Percentiles rank a stretch among this genome's conserved stretches.
Evolutionary conservation across 192 early-diverging fungal species (phyloP).

Genomic region (Helicostylum pulchrum): DNA sequence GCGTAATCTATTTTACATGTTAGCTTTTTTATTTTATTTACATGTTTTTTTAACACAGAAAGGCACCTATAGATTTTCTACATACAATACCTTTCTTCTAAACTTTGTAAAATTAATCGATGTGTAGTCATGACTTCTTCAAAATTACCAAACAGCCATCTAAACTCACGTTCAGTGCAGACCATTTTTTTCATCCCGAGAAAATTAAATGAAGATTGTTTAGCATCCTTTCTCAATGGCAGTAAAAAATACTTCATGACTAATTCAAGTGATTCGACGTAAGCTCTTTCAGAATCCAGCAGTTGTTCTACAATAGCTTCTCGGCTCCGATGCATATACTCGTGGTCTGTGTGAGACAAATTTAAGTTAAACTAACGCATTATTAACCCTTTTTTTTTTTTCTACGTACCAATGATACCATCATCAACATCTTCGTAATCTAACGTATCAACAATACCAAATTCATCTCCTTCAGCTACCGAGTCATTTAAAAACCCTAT

Average conservation of each 20-base stretch:
- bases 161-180: constrained; percentile 30
- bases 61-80: not conserved
- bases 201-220: constrained; percentile 24
- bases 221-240: constrained; percentile 19
- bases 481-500: constrained; percentile 4
- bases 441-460: constrained; percentile 24
- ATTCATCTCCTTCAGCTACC: constrained; percentile 2
- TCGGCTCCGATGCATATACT: constrained; percentile 21
- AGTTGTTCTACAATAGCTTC: constrained; percentile 29
- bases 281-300: constrained; percentile 19
- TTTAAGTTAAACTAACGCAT: not conserved
- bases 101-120: constrained; percentile 9
- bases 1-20: constrained; percentile 15
- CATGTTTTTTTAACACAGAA: constrained; percentile 7
- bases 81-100: constrained; percentile 24
- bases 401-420: constrained; percentile 20
- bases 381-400: not conserved
- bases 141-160: constrained; percentile 31
- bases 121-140: constrained; percentile 22
- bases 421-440: constrained; percentile 32
- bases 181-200: constrained; percentile 26
- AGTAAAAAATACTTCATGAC: constrained; percentile 17
- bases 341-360: constrained; percentile 24
- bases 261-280: constrained; percentile 27
- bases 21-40: not conserved